Conservation (phyloP, 495 filamentous ascomycete species). For the Elaphomyces granulatus region DNA sequence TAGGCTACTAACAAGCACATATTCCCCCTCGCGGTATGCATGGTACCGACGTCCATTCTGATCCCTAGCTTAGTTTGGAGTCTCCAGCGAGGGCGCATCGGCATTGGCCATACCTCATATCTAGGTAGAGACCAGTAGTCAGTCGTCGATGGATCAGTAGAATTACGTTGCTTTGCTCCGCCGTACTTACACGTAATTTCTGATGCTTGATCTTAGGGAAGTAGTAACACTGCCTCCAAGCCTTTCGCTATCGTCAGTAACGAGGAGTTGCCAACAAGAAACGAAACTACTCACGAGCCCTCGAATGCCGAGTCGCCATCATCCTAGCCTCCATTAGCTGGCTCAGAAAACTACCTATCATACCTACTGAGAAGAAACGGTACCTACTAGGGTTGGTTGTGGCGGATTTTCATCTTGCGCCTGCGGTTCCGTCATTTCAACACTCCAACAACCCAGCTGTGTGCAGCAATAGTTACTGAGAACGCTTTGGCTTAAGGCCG, state of each 20-base stretch:
- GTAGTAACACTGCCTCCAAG: neutral
- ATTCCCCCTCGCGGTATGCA: conserved; percentile 20
- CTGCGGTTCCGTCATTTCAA: neutral
- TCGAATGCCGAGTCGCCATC: neutral
- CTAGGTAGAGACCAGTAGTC: neutral
- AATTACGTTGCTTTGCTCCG: too few relatives aligned
- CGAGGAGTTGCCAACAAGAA: neutral
- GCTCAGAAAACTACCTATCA: neutral
- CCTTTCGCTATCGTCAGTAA: neutral
- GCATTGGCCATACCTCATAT: conserved; percentile 14
- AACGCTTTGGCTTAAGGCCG: too few relatives aligned
- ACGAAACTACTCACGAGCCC: neutral
- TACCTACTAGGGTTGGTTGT: neutral
- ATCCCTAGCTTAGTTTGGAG: conserved; percentile 20
- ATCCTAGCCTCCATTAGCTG: too few relatives aligned
- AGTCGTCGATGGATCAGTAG: too few relatives aligned
- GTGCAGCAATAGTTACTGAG: too few relatives aligned
- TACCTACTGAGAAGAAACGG: neutral
- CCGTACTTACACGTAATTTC: neutral
- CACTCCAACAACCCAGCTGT: neutral
- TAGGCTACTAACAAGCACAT: conserved; percentile 19
- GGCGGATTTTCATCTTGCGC: neutral
- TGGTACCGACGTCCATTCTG: conserved; percentile 27
- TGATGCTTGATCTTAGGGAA: neutral
- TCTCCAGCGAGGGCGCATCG: conserved; percentile 19